A percentile compares a stretch with the other conserved stretches of the same genome.
Evolutionary conservation across 768 basidiomycete species (phyloP).

Genomic region (Coprinellus aureogranulatus): DNA sequence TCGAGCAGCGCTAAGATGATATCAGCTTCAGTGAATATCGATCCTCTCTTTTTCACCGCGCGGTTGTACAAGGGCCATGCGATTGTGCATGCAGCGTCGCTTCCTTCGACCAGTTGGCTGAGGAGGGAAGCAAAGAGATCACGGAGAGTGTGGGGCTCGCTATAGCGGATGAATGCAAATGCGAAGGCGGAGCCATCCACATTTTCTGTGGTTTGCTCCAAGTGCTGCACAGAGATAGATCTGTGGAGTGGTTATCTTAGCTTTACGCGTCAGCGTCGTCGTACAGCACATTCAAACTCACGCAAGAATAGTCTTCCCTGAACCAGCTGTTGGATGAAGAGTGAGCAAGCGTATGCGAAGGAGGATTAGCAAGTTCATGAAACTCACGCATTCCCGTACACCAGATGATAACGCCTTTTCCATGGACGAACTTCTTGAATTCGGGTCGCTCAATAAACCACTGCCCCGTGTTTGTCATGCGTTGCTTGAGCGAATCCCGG

Average conservation of each 20-base stretch:
- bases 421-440: not conserved
- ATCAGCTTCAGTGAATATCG: not conserved
- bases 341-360: not conserved
- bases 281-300: not conserved
- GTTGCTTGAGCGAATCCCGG: too few species aligned
- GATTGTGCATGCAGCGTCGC: not conserved
- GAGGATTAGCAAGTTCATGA: not conserved
- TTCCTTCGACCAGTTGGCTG: not conserved
- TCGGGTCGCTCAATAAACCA: not conserved
- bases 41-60: not conserved
- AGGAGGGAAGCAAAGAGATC: not conserved
- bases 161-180: slow-evolving; percentile 4
- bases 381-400: slow-evolving; percentile 5
- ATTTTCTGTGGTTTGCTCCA: not conserved
- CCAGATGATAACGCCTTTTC: not conserved
- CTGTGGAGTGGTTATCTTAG: not conserved
- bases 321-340: slow-evolving; percentile 6
- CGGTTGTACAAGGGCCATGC: not conserved
- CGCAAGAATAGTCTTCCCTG: slow-evolving; percentile 4
- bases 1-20: too few species aligned
- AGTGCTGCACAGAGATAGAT: not conserved
- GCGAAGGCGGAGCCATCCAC: not conserved
- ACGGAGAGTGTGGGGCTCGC: not conserved
- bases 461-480: not conserved
- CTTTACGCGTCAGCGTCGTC: not conserved